A percentile compares a stretch with the other conserved stretches of the same genome.
Evolutionary conservation across 108 stramenopile species (phyloP).

Genomic region (Conticribra guillardii): DNA sequence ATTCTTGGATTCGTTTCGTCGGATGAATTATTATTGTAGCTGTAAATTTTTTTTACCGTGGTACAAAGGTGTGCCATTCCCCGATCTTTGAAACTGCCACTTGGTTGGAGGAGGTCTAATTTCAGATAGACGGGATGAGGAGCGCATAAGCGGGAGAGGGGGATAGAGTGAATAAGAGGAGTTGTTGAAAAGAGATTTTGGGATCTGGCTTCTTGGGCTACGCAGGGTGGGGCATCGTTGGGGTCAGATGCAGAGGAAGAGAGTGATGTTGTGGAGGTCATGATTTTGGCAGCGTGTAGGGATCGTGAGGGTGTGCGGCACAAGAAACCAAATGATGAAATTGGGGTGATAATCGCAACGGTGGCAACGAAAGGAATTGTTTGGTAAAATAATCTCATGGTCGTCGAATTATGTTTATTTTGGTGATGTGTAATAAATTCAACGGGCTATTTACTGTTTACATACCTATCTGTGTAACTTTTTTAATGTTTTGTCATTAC

Average conservation of each 20-base stretch:
- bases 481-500: no score
- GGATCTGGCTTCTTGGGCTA: constrained; percentile 50
- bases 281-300: neutral
- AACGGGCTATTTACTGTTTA: no score
- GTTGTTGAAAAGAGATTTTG: constrained; percentile 50
- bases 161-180: constrained; percentile 63
- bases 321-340: no score
- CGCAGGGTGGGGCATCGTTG: constrained; percentile 17
- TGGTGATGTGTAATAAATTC: no score
- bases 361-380: no score
- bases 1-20: constrained; percentile 6
- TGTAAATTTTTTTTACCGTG: constrained; percentile 44
- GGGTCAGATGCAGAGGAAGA: constrained; percentile 10
- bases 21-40: constrained; percentile 16
- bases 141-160: constrained; percentile 53
- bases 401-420: no score
- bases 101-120: constrained; percentile 72
- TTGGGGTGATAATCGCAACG: no score
- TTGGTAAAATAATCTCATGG: no score
- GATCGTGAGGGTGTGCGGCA: no score
- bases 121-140: constrained; percentile 76
- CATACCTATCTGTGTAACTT: no score
- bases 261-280: neutral
- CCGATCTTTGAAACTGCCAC: constrained; percentile 79
- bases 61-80: constrained; percentile 83